phyloP scores from a whole-genome alignment of 2,329 filamentous ascomycete genomes.

The Alternaria longipes region DNA sequence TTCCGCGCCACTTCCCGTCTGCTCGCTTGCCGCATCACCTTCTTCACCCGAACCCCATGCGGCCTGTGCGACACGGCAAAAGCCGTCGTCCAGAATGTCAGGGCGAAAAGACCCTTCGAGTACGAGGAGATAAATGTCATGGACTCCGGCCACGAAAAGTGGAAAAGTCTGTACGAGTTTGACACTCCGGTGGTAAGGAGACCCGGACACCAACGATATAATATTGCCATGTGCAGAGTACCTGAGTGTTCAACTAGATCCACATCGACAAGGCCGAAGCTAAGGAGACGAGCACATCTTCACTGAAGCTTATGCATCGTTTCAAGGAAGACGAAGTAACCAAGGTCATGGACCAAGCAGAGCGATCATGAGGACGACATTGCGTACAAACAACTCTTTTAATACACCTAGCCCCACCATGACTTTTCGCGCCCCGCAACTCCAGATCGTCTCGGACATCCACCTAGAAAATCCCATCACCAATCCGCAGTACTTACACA shows the following conservation, averaged over 20 bases:
- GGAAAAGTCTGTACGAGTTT: constrained; percentile 80
- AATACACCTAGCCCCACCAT: not conserved
- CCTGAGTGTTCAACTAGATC: constrained; percentile 55
- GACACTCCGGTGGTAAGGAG: constrained; percentile 77
- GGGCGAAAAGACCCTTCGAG: constrained; percentile 71
- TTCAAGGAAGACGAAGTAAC: constrained; percentile 74
- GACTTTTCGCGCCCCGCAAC: not conserved
- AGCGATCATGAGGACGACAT: constrained; percentile 10
- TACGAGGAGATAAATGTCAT: constrained; percentile 77
- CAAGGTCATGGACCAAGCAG: constrained; percentile 70
- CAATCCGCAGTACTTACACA: not conserved
- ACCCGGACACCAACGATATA: constrained; percentile 1
- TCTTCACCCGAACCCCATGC: constrained; percentile 78
- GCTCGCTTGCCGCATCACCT: constrained; percentile 67
- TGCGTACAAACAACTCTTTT: too few relatives aligned
- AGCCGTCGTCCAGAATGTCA: constrained; percentile 72
- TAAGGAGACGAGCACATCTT: constrained; percentile 63
- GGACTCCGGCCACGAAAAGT: constrained; percentile 67
- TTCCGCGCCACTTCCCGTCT: constrained; percentile 46
- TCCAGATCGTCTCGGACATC: not conserved
- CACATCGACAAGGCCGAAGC: constrained; percentile 67
- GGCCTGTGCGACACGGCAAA: constrained; percentile 75
- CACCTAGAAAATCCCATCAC: not conserved
- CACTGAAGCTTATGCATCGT: constrained; percentile 79
- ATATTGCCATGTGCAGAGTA: constrained; percentile 21